A percentile compares a stretch with the other conserved stretches of the same genome.
Evolutionary conservation across 768 basidiomycete species (phyloP).

Genomic region (Termitomyces sp.): DNA sequence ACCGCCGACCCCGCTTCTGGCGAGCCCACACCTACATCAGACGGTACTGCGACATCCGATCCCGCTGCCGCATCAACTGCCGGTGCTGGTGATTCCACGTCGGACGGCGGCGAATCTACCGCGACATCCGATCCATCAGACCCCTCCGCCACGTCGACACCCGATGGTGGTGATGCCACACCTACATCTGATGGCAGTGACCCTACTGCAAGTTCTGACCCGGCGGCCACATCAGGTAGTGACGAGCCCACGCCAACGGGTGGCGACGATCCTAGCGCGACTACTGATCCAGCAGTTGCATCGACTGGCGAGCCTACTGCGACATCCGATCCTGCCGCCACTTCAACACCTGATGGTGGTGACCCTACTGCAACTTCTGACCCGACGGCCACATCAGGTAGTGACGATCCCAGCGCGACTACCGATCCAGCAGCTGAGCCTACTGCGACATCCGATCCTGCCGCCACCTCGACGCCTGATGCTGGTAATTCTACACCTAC

Average conservation of each 20-base stretch:
- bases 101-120: neutral
- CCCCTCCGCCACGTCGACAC: neutral
- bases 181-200: neutral
- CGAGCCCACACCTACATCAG: constrained; percentile 1
- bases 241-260: neutral
- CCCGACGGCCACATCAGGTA: neutral
- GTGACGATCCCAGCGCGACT: neutral
- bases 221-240: neutral
- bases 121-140: neutral
- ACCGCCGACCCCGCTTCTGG: neutral
- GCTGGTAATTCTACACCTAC: neutral
- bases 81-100: neutral
- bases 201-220: neutral
- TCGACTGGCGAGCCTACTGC: neutral
- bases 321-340: neutral
- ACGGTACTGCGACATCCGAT: neutral
- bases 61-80: neutral
- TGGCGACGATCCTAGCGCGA: neutral
- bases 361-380: neutral
- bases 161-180: neutral
- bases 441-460: neutral
- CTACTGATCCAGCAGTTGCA: neutral
- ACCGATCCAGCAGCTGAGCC: neutral
- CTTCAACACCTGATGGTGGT: neutral
- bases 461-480: neutral